Conservation (phyloP, 2,329 filamentous ascomycete species). For the Cladophialophora yegresii region DNA sequence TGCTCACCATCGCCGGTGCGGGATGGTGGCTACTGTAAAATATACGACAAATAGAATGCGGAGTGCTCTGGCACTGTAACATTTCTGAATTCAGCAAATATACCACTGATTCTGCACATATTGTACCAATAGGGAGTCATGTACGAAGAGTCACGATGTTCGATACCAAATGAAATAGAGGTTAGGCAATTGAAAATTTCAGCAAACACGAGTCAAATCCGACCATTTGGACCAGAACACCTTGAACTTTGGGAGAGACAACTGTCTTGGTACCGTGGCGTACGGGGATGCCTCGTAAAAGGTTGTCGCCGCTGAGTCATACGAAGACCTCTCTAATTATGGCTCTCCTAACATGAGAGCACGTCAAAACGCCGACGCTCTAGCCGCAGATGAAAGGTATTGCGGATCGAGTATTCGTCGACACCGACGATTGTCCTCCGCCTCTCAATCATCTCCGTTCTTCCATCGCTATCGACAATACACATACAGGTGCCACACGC, state of each 20-base stretch:
- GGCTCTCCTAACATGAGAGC: not conserved
- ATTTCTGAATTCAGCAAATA: not conserved
- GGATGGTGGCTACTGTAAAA: conserved; percentile 6
- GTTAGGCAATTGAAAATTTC: not conserved
- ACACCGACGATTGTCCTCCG: not conserved
- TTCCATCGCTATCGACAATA: not conserved
- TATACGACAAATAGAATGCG: not conserved
- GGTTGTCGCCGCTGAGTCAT: not conserved
- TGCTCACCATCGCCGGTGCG: conserved; percentile 7
- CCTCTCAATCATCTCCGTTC: not conserved
- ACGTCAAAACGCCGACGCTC: not conserved
- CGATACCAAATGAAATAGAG: not conserved
- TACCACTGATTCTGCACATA: not conserved
- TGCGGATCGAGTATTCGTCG: too few species aligned
- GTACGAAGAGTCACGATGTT: not conserved
- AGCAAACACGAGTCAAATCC: not conserved
- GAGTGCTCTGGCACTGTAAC: not conserved
- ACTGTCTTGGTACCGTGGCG: not conserved
- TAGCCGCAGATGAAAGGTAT: not conserved
- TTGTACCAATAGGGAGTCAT: conserved; percentile 2
- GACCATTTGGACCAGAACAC: not conserved
- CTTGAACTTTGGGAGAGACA: not conserved
- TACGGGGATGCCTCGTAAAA: too few species aligned
- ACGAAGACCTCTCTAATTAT: not conserved
- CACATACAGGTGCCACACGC: not conserved